Percentiles rank a stretch among this genome's conserved stretches.
These are phyloP conservation scores for Fusarium sp. DNA, from an alignment of 2,329 filamentous ascomycete species.

Conservation along the genomic window DNA sequence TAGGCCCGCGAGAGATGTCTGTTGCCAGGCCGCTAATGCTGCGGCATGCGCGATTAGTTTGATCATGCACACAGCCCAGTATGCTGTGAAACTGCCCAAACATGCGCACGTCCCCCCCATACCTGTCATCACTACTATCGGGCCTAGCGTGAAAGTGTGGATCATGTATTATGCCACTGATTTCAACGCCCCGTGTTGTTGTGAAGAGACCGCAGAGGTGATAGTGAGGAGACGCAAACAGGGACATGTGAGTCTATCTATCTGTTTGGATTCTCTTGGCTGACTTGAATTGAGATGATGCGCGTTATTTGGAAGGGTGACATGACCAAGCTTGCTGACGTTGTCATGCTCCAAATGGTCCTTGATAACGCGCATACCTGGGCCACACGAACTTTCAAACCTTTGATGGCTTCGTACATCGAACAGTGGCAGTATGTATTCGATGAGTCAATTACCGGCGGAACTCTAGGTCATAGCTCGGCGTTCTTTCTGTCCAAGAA, in stretches of 20 bases:
- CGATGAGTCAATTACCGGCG: not conserved
- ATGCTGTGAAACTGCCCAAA: constrained; percentile 4
- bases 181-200: constrained; percentile 1
- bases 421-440: constrained; percentile 20
- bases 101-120: constrained; percentile 27
- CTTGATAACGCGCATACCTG: constrained; percentile 38
- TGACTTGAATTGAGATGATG: constrained; percentile 20
- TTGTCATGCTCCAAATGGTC: constrained; percentile 21
- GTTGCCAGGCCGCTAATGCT: constrained; percentile 29
- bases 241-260: constrained; percentile 15
- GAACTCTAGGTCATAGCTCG: not conserved
- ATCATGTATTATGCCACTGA: constrained; percentile 27
- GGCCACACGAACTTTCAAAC: constrained; percentile 33
- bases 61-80: constrained; percentile 3
- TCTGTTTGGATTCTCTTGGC: not conserved
- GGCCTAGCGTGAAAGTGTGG: constrained; percentile 30
- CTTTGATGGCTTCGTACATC: constrained; percentile 29
- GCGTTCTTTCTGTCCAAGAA: not conserved
- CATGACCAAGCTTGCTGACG: constrained; percentile 17
- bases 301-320: constrained; percentile 30
- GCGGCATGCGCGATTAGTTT: constrained; percentile 28
- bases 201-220: not conserved
- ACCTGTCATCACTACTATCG: constrained; percentile 27
- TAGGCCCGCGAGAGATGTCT: not conserved
- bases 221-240: not conserved